Evolutionary conservation across 345 rosid species (phyloP), one percentile per base, ranked within the genome.

Genomic region (Leavenworthia alabamica): DNA sequence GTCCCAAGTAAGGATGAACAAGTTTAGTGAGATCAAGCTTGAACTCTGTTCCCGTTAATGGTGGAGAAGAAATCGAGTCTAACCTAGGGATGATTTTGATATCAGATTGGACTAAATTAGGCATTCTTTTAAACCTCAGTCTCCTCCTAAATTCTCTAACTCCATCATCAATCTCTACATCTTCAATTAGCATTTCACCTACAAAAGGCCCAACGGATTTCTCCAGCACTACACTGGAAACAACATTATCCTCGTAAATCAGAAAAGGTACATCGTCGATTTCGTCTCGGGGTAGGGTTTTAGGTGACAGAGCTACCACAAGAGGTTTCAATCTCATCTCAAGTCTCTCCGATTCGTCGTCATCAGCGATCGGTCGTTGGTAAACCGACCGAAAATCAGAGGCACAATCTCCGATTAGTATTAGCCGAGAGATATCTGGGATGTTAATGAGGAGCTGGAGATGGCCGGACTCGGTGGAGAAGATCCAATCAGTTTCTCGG

Each of bases 391-490:
- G 36, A 19, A 62, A 67, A 71, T 62, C 61, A 26, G 64, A 36
- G 33, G 6, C 28, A 44, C 26, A 57, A 36, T 70, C 68, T 12
- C 95, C 94, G 35, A 89, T 71, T 4, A 86, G 37, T 13, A 91
- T 77, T 4, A 88, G 77, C 17, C 95, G 86, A 6, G 89, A 82
- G 71, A 88, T 44, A n/a, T 66, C 57, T 0, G 85, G 83, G 46
- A 71, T 65, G 56, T 79, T 20, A 47, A 83, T 74, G 54, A 92
- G 89, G 55, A 89, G 89, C 78, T 89, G 89, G 67, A 86, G 79
- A 55, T 86, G 97, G 55, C 98, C 97, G 6, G 80, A 57, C 68
- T 92, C 95, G n/a, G 95, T 82, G 74, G 86, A 81, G 80, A 86
- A 93, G 51, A 85, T 54, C 96, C 96, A 89, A 64, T 93, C 96